Evolutionary conservation across 345 rosid species (phyloP), one percentile per base, ranked within the genome.

Genomic region (Lepidium aucheri): DNA sequence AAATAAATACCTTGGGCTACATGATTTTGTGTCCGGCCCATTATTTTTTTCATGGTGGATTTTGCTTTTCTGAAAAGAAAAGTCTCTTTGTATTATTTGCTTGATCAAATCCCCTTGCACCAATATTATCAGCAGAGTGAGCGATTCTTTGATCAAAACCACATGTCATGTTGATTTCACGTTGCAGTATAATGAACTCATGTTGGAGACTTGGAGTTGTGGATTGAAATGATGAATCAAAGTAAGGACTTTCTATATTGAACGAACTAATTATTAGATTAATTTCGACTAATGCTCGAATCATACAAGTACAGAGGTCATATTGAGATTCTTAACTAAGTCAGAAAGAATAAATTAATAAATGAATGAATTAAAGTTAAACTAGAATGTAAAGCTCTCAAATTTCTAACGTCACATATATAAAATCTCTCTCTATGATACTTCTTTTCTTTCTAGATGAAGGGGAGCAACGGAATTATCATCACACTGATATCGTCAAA

Each of bases 401-500:
- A 28, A 60, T 53, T 36, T 52, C 77, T 57, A 68, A 57, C 5
- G 18, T 11, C 45, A 8, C 15, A 44, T 17, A 59, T 44, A 70
- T 65, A 64, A 72, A 46, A 34, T 36, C 49, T 56, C 47, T 56
- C 41, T 24, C 1, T 20, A 20, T 18, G 10, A 6, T 1, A 5
- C 39, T 20, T 12, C 39, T 20, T 12, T 9, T 47, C 34, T 39
- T 14, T 55, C 70, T 72, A 77, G 10, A 70, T 56, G 70, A 77
- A 80, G 51, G 16, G 53, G 15, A 68, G 75, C 44, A 92, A 64
- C 11, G 78, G 83, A 41, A 92, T 72, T 38, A 92, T 40, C 85
- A 86, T 79, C 6, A 81, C 93, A 51, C 86, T 92, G 38, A 79
- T 82, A 69, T 92, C 98, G 70, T 92, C 98, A 5, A 58, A 55